Evolutionary conservation across 2,329 filamentous ascomycete species (phyloP).

Genomic region (Penicillium concentricum): DNA sequence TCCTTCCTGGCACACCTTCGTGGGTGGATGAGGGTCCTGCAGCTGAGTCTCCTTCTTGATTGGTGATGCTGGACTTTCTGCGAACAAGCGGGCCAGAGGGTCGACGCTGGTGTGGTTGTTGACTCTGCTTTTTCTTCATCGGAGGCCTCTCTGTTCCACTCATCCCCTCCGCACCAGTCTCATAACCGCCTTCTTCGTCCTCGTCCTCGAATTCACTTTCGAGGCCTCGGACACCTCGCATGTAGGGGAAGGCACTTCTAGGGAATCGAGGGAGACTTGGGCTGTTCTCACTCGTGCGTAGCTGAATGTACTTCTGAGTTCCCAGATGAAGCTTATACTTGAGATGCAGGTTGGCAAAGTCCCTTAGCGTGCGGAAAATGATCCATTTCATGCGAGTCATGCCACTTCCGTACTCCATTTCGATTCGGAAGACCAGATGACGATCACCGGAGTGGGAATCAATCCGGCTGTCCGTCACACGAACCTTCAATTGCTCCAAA

Average conservation of each 20-base stretch:
- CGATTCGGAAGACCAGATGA: slow-evolving; percentile 85
- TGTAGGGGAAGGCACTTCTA: slow-evolving; percentile 81
- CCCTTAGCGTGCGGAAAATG: slow-evolving; percentile 78
- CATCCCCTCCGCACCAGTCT: slow-evolving; percentile 61
- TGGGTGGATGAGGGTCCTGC: slow-evolving; percentile 33
- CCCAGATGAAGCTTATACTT: slow-evolving; percentile 87
- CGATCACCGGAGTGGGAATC: slow-evolving; percentile 59
- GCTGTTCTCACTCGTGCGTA: slow-evolving; percentile 64
- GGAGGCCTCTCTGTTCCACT: slow-evolving; percentile 64
- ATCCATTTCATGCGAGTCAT: slow-evolving; percentile 96
- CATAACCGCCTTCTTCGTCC: slow-evolving; percentile 50
- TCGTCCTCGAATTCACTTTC: slow-evolving; percentile 78
- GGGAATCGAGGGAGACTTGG: slow-evolving; percentile 89
- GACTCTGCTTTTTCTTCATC: slow-evolving; percentile 48
- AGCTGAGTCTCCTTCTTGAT: slow-evolving; percentile 40
- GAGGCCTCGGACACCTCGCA: slow-evolving; percentile 75
- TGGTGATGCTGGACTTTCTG: slow-evolving; percentile 56
- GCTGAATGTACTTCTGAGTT: slow-evolving; percentile 77
- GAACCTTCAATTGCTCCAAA: slow-evolving; percentile 88
- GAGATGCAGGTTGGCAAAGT: slow-evolving; percentile 89
- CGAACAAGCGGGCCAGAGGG: slow-evolving; percentile 59
- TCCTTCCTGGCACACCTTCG: slow-evolving; percentile 43
- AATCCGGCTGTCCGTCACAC: slow-evolving; percentile 76
- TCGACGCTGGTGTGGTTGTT: slow-evolving; percentile 38
- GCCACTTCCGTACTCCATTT: slow-evolving; percentile 93